Evolutionary conservation across 2,329 filamentous ascomycete genomes (phyloP).

Genomic region (Monilinia polystroma): DNA sequence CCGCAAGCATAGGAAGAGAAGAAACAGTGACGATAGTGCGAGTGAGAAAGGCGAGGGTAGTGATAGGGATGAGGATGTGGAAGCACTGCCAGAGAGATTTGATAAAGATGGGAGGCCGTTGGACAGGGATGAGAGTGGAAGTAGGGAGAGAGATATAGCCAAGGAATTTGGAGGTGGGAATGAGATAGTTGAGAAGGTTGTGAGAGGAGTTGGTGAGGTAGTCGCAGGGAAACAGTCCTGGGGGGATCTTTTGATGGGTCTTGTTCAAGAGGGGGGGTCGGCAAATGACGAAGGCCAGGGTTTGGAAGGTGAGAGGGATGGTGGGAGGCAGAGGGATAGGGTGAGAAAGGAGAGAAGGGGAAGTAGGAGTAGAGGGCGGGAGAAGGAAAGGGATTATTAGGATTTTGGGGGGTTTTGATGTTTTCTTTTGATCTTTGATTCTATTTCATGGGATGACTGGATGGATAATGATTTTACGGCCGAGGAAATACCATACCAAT

Average conservation of each 20-base stretch:
- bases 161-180: conserved; percentile 23
- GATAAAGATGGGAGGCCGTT: conserved; percentile 34
- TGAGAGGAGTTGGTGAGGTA: conserved; percentile 34
- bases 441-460: not conserved
- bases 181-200: conserved; percentile 38
- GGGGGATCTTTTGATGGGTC: conserved; percentile 36
- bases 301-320: not conserved
- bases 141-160: conserved; percentile 9
- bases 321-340: not conserved
- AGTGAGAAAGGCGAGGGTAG: conserved; percentile 24
- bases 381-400: conserved; percentile 18
- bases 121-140: not conserved
- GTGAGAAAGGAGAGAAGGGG: not conserved
- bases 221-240: conserved; percentile 37
- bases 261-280: conserved; percentile 30
- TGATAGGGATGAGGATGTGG: conserved; percentile 27
- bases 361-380: conserved; percentile 4
- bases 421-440: not conserved
- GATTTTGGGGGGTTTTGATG: too few relatives aligned
- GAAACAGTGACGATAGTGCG: conserved; percentile 26
- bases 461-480: conserved; percentile 6
- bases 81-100: conserved; percentile 38
- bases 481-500: conserved; percentile 3
- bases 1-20: conserved; percentile 27
- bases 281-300: not conserved